Evolutionary conservation across 306 rosid genomes (phyloP), one percentile per base, ranked within the genome.

Genomic region (Corylus avellana): DNA sequence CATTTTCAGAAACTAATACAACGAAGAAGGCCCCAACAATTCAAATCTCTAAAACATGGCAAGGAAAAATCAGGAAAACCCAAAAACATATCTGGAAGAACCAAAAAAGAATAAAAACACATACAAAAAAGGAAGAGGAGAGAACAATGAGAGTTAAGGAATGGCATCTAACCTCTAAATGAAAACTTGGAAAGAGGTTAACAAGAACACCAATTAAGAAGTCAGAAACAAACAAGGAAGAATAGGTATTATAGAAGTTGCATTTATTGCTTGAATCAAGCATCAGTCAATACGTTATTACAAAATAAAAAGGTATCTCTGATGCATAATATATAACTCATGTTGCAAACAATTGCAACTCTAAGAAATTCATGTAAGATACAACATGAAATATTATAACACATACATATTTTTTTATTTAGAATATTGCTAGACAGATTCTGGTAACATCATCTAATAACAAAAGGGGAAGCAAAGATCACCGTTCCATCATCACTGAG

Each of bases 31-130:
- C 5, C 50, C 58, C 18, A 61, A 53, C 4, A 53, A 44, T 51
- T 74, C 39, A 53, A 69, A 58, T 68, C 25, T 53, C 48, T 58
- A 29, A 71, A 81, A 79, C 59, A 51, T 16, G 49, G 12, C 20
- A 74, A 71, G 72, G 54, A 51, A 77, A 73, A 44, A 54, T 54
- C 69, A 73, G 6, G 49, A 73, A 76, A 42, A 37, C 59, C 18
- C 20, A 61, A 54, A 27, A 35, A 29, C 25, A 16, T 35, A 77
- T 44, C 42, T 32, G 53, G 20, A n/a, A 42, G 35, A 37, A 10
- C 1, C n/a, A 37, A 44, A 46, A 42, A 8, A 69, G 1, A 42
- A 42, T 7, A 44, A 42, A 56, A 25, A 49, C 35, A 27, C 54
- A 68, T 12, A 63, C 46, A 63, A 29, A 61, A 10, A 61, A 27